Percentiles rank a stretch among this genome's conserved stretches.
phyloP scores from a whole-genome alignment of 1,139 yeast genomes.

The Debaryomycetaceae sp. region DNA sequence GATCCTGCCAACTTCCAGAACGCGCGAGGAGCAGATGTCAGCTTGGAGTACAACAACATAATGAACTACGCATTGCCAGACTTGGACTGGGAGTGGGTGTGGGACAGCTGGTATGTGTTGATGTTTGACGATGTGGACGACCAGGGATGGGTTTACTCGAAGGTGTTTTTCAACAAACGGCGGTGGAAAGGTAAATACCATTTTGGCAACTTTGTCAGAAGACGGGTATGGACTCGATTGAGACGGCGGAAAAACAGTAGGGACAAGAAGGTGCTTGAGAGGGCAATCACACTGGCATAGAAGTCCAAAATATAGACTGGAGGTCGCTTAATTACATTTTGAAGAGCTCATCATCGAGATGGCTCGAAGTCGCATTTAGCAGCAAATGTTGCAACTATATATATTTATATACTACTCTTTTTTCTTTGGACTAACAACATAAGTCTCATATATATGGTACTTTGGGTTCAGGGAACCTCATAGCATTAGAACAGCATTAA shows the following conservation, averaged over 20 bases:
- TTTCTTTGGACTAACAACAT: not conserved
- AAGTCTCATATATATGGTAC: not conserved
- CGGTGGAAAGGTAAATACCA: conserved; percentile 62
- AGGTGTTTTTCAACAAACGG: conserved; percentile 40
- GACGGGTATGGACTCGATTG: conserved; percentile 59
- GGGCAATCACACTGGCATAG: too few relatives aligned
- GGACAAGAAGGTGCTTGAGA: not conserved
- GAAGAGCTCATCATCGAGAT: not conserved
- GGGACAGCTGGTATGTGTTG: conserved; percentile 71
- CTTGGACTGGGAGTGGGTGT: conserved; percentile 65
- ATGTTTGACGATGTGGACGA: conserved; percentile 74
- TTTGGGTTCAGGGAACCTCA: not conserved
- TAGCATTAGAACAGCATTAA: too few relatives aligned
- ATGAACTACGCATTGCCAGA: conserved; percentile 60
- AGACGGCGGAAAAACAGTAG: conserved; percentile 14
- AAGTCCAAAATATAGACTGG: too few relatives aligned
- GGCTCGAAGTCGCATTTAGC: not conserved
- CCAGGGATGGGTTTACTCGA: conserved; percentile 72
- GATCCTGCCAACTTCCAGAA: conserved; percentile 56
- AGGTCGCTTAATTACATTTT: not conserved
- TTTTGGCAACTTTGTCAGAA: conserved; percentile 53
- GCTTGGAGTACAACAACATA: conserved; percentile 28
- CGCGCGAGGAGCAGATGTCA: conserved; percentile 25
- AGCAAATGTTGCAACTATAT: not conserved
- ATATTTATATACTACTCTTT: not conserved